A percentile compares a stretch with the other conserved stretches of the same genome.
phyloP scores from a whole-genome alignment of 257 asterid species.

The Lavandula angustifolia region DNA sequence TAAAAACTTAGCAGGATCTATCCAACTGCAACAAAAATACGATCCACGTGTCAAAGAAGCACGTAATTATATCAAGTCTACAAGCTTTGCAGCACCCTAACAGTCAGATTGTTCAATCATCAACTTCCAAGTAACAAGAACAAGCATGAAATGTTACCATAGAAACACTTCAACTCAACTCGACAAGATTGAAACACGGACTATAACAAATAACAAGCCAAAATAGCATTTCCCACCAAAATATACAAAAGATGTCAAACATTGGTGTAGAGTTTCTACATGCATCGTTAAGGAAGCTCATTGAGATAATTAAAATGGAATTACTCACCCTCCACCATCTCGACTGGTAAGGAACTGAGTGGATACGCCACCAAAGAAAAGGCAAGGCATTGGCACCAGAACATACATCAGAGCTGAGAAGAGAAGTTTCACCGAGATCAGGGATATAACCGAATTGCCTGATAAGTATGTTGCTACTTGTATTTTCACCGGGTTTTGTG shows the following conservation, averaged over 20 bases:
- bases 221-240: conserved; percentile 7
- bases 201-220: neutral
- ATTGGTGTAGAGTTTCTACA: neutral
- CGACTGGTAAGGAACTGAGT: conserved; percentile 89
- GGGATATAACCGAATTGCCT: neutral
- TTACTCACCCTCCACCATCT: conserved; percentile 95
- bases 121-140: neutral
- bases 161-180: neutral
- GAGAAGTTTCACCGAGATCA: conserved; percentile 24
- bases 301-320: conserved; percentile 16
- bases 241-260: neutral
- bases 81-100: neutral
- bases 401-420: conserved; percentile 95
- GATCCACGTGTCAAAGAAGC: neutral
- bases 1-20: conserved; percentile 85
- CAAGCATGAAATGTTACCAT: neutral
- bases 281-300: neutral
- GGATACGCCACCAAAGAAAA: conserved; percentile 95
- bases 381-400: conserved; percentile 95
- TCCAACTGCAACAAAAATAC: conserved; percentile 57
- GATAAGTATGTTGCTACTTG: too few relatives aligned
- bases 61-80: neutral
- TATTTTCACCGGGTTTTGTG: too few relatives aligned
- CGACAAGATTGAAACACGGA: neutral
- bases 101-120: neutral